phyloP scores from a whole-genome alignment of 805 yeast species.

The Saturnispora dispora region DNA sequence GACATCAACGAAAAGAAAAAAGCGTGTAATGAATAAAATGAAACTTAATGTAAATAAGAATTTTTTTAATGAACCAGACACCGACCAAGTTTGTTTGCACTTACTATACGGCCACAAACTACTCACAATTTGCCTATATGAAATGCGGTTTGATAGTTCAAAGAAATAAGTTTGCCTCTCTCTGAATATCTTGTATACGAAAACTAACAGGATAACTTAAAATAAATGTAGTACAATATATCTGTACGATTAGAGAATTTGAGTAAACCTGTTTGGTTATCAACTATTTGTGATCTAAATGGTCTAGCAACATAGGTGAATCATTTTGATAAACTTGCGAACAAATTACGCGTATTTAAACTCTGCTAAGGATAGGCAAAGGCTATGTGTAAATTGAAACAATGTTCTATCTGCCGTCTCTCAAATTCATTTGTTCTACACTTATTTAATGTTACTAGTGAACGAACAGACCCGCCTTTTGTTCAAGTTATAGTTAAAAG shows the following conservation, averaged over 20 bases:
- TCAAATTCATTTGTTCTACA: neutral
- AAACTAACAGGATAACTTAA: no score
- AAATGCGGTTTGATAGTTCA: neutral
- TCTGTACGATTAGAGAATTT: no score
- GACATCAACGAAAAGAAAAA: constrained; percentile 14
- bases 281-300: no score
- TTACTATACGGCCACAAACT: neutral
- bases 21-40: neutral
- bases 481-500: no score
- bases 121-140: neutral
- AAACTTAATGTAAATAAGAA: neutral
- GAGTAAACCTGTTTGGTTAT: no score
- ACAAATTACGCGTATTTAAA: neutral
- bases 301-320: no score
- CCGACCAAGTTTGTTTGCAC: neutral
- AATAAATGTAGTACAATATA: no score
- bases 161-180: no score
- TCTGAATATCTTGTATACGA: no score
- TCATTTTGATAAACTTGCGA: neutral
- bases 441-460: neutral
- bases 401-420: neutral
- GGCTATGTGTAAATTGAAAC: neutral
- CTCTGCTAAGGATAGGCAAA: neutral
- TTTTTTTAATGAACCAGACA: neutral
- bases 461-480: neutral